Evolutionary conservation across 2,329 filamentous ascomycete species (phyloP).

Genomic region (Pezicula rhizophila): DNA sequence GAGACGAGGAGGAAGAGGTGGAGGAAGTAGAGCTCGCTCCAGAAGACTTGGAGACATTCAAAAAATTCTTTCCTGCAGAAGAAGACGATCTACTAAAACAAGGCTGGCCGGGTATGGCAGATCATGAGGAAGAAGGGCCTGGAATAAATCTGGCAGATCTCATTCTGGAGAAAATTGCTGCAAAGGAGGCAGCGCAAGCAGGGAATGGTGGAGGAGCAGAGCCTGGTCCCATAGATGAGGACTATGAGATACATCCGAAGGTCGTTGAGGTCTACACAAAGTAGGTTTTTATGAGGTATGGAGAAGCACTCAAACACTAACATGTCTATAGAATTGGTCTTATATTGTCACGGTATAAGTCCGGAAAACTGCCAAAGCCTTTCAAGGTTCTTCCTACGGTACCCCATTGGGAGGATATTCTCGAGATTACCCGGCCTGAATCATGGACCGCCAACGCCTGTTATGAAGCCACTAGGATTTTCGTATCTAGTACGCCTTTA

Average conservation of each 20-base stretch:
- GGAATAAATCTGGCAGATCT: conserved; percentile 83
- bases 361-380: conserved; percentile 91
- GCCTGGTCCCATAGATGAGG: conserved; percentile 56
- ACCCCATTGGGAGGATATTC: conserved; percentile 84
- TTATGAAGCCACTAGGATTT: conserved; percentile 87
- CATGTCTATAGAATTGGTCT: conserved; percentile 60
- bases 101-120: conserved; percentile 31
- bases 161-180: conserved; percentile 90
- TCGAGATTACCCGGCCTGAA: conserved; percentile 78
- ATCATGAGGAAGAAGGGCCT: conserved; percentile 38
- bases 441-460: conserved; percentile 69
- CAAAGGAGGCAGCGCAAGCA: conserved; percentile 69
- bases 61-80: conserved; percentile 75
- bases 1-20: conserved; percentile 68
- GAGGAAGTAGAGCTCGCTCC: conserved; percentile 80
- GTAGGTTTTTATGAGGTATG: conserved; percentile 35
- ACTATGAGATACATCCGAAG: conserved; percentile 81
- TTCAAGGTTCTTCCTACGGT: conserved; percentile 95
- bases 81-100: conserved; percentile 36
- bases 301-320: conserved; percentile 6
- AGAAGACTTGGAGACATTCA: conserved; percentile 82
- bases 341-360: conserved; percentile 88
- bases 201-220: conserved; percentile 27
- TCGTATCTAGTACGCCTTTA: conserved; percentile 75
- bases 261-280: conserved; percentile 93